Percentiles rank a stretch among this genome's conserved stretches.
These are phyloP conservation scores for Aspergillus chevalieri DNA, from an alignment of 2,329 filamentous ascomycete species.

Conservation along the genomic window DNA sequence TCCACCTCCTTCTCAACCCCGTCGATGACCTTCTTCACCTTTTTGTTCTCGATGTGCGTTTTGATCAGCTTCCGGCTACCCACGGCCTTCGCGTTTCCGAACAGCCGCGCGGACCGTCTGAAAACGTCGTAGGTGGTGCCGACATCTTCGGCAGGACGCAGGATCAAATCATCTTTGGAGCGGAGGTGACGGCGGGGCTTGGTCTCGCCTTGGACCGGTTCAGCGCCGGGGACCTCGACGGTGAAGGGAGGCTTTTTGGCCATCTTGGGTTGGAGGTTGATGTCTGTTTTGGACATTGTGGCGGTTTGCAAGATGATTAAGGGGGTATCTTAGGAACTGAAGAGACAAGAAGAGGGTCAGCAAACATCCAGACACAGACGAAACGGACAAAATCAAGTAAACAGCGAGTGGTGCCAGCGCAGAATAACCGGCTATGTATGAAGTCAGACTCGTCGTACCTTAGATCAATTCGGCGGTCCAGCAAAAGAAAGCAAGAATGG, in stretches of 20 bases:
- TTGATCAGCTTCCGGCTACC: conserved; percentile 68
- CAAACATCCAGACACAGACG: background rate
- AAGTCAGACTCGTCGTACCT: background rate
- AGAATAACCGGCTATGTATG: background rate
- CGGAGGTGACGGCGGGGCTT: conserved; percentile 69
- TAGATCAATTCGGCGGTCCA: background rate
- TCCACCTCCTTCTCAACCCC: conserved; percentile 73
- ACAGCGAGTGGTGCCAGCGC: conserved; percentile 4
- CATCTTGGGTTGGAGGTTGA: conserved; percentile 42
- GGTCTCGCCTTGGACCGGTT: conserved; percentile 72
- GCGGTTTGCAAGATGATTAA: background rate
- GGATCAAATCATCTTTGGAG: conserved; percentile 64
- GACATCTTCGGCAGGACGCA: conserved; percentile 62
- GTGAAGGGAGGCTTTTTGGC: conserved; percentile 68
- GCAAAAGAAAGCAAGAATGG: background rate
- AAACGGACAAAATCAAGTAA: conserved; percentile 4
- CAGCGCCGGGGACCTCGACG: conserved; percentile 62
- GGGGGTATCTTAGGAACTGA: background rate
- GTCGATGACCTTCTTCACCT: conserved; percentile 80
- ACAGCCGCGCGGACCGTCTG: conserved; percentile 58
- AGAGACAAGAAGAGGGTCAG: background rate
- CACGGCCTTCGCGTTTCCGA: conserved; percentile 58
- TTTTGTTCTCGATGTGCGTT: conserved; percentile 78
- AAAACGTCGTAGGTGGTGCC: conserved; percentile 75
- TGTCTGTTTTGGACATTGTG: conserved; percentile 29